Evolutionary conservation across 768 basidiomycete genomes (phyloP), one percentile per base, ranked within the genome.

Genomic region (Pulveroboletus frians): DNA sequence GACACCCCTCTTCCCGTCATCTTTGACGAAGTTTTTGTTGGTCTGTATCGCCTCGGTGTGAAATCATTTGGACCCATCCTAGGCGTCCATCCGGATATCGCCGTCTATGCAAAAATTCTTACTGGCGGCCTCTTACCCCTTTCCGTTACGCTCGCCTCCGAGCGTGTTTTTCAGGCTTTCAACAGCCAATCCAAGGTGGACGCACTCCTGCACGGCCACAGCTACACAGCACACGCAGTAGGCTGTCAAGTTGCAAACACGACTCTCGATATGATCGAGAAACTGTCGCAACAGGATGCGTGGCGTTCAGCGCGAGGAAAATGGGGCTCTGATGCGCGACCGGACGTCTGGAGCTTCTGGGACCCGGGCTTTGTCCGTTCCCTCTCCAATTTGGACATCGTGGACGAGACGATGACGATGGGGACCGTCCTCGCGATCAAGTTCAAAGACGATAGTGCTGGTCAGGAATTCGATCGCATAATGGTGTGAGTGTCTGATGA

Each of bases 11-110:
- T 97, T 13, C 92, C 95, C 0, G 85, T 98, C 55, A 82, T 98
- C 50, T 97, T 88, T 60, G 95, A 98, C 65, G 95, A 97, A 67
- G 95, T 98, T 9, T 98, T 97, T 62, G 81, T 86, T 20, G 95
- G 95, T 0, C 74, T 97, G n/a, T 81, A 92, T 61, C 88, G 95
- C 30, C 74, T 95, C 39, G 92, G 92, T 1, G 69, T 87, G 59
- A 70, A 80, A 50, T 84, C 84, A 41, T 71, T 78, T 0, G 75
- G 72, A 0, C 75, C 84, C 3, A 61, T 93, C 20, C 77, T 97
- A 1, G 84, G 86, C 4, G 77, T 78, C 18, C 57, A 73, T 26
- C 95, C 95, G 2, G 95, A 98, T 62, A 88, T 98, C 39, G 81
- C 90, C 4, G 91, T 92, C 43, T 80, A 93, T 58, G 95, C 92